Base-by-base conservation (phyloP, 2,329 filamentous ascomycete species). In the Aspergillus pseudoterreus region DNA sequence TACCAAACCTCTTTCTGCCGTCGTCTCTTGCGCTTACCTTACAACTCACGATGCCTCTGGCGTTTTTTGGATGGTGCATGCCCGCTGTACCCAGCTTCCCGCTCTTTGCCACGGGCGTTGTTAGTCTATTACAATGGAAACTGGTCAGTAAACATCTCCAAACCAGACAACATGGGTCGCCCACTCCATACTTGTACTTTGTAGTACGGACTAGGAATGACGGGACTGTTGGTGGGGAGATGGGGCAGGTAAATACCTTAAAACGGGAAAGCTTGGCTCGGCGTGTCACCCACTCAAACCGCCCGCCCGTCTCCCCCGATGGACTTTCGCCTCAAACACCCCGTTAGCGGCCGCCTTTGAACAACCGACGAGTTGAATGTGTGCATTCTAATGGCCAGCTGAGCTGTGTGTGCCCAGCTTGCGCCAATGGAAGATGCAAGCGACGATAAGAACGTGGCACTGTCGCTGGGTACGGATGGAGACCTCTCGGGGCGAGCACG, bases 341-440 rank as follows among this genome's bases (percentile, higher is more conserved):
- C 24, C 17, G 14, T 38, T 38, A 30, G 27, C 27, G 10, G 27
- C 27, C 27, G 27, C 15, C 22, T 45, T 49, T 43, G 33, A 46
- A 57, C 54, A 49, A 27, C 48, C 41, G 50, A 49, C 8, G 35
- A 57, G 45, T 42, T 63, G 45, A 53, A 64, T 58, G 49, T 49
- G 50, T 49, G 50, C 50, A 49, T 58, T 56, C 60, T 63, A 57
- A 55, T 49, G 50, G 53, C 48, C 50, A 52, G 57, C 50, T 55
- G 52, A 53, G 53, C 51, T 56, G 55, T 50, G 55, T 44, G 52
- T 50, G 58, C 49, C 56, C 55, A 58, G 50, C 52, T 47, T 54
- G 61, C 54, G 57, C 58, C 66, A 22, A 71, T 71, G 69, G 68
- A 70, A 61, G 55, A 69, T 70, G 65, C 62, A 58, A 58, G 59